A percentile compares a stretch with the other conserved stretches of the same genome.
These are phyloP conservation scores for Phyllosticta paracitricarpa DNA, from an alignment of 2,329 filamentous ascomycete species.

Conservation along the genomic window DNA sequence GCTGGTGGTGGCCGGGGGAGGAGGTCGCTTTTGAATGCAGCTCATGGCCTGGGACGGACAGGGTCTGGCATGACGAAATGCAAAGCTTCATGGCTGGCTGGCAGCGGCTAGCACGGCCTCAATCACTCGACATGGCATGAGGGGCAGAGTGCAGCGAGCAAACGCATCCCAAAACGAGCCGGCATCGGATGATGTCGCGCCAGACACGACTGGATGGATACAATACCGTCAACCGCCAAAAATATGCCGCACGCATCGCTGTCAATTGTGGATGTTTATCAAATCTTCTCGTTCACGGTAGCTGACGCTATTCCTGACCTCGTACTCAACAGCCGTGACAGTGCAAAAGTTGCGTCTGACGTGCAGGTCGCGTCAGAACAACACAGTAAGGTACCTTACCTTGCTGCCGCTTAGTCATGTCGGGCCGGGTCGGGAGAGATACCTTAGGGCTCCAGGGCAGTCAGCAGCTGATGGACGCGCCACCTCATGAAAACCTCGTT, in stretches of 20 bases:
- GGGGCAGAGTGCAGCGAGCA: constrained; percentile 1
- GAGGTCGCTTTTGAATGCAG: constrained; percentile 6
- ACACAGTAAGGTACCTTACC: not conserved
- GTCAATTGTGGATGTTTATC: too few species aligned
- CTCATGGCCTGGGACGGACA: too few species aligned
- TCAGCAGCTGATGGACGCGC: not conserved
- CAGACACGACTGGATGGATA: not conserved
- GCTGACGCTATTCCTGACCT: not conserved
- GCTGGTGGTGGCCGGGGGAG: not conserved
- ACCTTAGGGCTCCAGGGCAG: not conserved
- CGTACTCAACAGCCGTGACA: not conserved
- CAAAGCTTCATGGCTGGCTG: not conserved
- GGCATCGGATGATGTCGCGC: constrained; percentile 9
- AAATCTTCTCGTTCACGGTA: too few species aligned
- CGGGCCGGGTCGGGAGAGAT: not conserved
- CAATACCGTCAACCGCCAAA: not conserved
- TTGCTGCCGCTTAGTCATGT: not conserved
- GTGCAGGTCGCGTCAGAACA: not conserved
- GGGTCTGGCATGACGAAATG: constrained; percentile 9
- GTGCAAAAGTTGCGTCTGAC: not conserved
- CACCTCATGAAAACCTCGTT: not conserved
- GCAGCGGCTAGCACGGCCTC: constrained; percentile 1
- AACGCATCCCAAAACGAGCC: not conserved
- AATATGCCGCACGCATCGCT: not conserved
- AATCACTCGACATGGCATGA: constrained; percentile 10